These are phyloP conservation scores for Penicillium cinerascens DNA, from an alignment of 495 filamentous ascomycete species.

Conservation along the genomic window DNA sequence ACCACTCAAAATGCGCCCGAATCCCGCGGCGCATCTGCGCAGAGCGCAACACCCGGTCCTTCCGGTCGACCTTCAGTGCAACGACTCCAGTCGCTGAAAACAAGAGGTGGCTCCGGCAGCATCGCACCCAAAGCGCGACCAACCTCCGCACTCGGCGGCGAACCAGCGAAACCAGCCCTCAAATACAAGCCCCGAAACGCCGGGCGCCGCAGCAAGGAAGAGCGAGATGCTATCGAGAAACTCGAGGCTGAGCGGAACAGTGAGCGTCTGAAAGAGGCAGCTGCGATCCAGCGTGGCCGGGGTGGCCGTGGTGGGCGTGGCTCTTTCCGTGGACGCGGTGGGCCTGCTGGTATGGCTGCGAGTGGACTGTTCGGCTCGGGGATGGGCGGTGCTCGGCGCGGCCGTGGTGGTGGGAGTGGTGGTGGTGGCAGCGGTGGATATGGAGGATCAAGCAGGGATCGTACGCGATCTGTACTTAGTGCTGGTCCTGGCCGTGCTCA, in stretches of 20 bases:
- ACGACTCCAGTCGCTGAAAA: slow-evolving; percentile 44
- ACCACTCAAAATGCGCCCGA: slow-evolving; percentile 12
- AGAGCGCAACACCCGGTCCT: slow-evolving; percentile 15
- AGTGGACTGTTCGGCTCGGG: slow-evolving; percentile 32
- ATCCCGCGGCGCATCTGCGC: slow-evolving; percentile 1
- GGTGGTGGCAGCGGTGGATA: slow-evolving; percentile 15
- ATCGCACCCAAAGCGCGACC: slow-evolving; percentile 29
- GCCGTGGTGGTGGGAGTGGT: slow-evolving; percentile 27
- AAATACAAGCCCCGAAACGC: slow-evolving; percentile 49
- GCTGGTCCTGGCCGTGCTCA: slow-evolving; percentile 9
- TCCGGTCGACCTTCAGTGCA: slow-evolving; percentile 36
- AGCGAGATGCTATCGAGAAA: slow-evolving; percentile 48
- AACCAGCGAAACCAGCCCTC: slow-evolving; percentile 36
- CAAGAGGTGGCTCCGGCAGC: slow-evolving; percentile 36
- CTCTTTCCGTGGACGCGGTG: slow-evolving; percentile 27
- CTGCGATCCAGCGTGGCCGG: slow-evolving; percentile 39
- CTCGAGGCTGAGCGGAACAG: slow-evolving; percentile 45
- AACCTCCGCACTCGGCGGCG: slow-evolving; percentile 21
- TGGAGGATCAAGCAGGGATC: slow-evolving; percentile 20
- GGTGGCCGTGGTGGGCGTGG: slow-evolving; percentile 29
- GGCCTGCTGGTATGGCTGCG: slow-evolving; percentile 25
- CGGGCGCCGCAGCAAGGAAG: slow-evolving; percentile 49
- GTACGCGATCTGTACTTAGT: slow-evolving; percentile 29
- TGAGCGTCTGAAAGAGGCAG: slow-evolving; percentile 43
- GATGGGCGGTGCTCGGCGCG: slow-evolving; percentile 21